Evolutionary conservation across 2,329 filamentous ascomycete species (phyloP).

Genomic region (Sclerotinia borealis): DNA sequence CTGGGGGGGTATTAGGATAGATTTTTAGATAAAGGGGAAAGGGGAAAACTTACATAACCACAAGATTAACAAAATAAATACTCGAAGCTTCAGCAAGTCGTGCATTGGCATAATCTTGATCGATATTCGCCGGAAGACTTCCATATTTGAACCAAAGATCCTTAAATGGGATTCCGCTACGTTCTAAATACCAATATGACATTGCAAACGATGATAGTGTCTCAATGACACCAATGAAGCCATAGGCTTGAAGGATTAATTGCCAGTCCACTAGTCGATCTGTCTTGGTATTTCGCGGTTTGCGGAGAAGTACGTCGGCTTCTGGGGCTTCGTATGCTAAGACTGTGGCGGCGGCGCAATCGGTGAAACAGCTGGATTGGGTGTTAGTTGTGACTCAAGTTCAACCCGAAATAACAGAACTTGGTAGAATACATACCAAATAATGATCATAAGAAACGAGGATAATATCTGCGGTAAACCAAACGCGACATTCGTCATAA

Average conservation of each 20-base stretch:
- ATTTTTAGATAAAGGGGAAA: not conserved
- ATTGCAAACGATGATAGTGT: conserved; percentile 54
- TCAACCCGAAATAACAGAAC: no score
- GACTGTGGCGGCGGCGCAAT: conserved; percentile 64
- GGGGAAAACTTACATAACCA: conserved; percentile 51
- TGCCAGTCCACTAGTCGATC: conserved; percentile 68
- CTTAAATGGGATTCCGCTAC: conserved; percentile 56
- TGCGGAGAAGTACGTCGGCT: conserved; percentile 63
- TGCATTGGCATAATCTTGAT: conserved; percentile 47
- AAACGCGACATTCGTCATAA: conserved; percentile 52
- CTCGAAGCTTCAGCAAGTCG: conserved; percentile 31
- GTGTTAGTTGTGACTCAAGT: not conserved
- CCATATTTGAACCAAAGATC: conserved; percentile 63
- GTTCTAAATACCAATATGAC: conserved; percentile 58
- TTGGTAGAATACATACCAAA: not conserved
- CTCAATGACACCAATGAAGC: conserved; percentile 58
- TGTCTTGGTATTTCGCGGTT: conserved; percentile 60
- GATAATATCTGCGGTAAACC: conserved; percentile 53
- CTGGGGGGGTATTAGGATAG: not conserved
- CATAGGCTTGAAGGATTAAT: conserved; percentile 66
- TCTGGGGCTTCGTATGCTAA: conserved; percentile 72
- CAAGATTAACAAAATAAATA: conserved; percentile 72
- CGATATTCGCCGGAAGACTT: conserved; percentile 35
- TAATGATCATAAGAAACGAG: conserved; percentile 47
- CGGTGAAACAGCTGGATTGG: conserved; percentile 56